Conservation (phyloP, 2,329 filamentous ascomycete species). For the Cladosporium sphaerospermum region DNA sequence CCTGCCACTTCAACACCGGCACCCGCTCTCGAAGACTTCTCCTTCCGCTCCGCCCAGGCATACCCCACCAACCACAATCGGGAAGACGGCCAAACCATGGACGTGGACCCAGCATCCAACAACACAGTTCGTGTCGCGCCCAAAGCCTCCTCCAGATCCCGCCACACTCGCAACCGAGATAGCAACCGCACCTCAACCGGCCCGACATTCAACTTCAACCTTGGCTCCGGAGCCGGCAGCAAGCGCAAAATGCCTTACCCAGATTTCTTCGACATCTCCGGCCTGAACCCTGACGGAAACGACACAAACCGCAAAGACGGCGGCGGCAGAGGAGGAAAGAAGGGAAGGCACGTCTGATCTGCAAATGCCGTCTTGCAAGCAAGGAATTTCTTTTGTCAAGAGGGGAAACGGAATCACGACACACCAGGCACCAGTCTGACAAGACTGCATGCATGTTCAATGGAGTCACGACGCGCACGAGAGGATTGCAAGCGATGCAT, state of each 20-base stretch:
- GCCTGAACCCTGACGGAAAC: slow-evolving; percentile 53
- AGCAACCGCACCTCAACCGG: slow-evolving; percentile 3
- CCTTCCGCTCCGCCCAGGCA: slow-evolving; percentile 59
- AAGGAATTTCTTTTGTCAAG: not conserved
- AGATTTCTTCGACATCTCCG: slow-evolving; percentile 68
- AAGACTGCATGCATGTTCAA: too few species aligned
- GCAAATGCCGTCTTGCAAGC: not conserved
- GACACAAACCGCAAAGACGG: slow-evolving; percentile 36
- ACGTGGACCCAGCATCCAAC: slow-evolving; percentile 34
- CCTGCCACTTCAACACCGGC: slow-evolving; percentile 26
- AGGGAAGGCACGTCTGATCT: slow-evolving; percentile 29
- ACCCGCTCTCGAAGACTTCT: slow-evolving; percentile 58
- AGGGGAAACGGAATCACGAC: not conserved
- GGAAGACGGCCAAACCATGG: slow-evolving; percentile 55
- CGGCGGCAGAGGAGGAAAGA: slow-evolving; percentile 28
- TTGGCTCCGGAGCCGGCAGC: slow-evolving; percentile 60
- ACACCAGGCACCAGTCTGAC: too few species aligned
- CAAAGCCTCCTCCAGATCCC: slow-evolving; percentile 17
- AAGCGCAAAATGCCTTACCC: slow-evolving; percentile 69
- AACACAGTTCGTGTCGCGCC: slow-evolving; percentile 7
- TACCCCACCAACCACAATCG: slow-evolving; percentile 46
- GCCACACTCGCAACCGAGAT: slow-evolving; percentile 27
- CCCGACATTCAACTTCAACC: slow-evolving; percentile 34
- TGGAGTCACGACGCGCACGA: not conserved
- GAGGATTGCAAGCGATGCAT: not conserved